A percentile compares a stretch with the other conserved stretches of the same genome.
These are phyloP conservation scores for Talaromyces sp. DNA, from an alignment of 2,329 filamentous ascomycete species.

Conservation along the genomic window DNA sequence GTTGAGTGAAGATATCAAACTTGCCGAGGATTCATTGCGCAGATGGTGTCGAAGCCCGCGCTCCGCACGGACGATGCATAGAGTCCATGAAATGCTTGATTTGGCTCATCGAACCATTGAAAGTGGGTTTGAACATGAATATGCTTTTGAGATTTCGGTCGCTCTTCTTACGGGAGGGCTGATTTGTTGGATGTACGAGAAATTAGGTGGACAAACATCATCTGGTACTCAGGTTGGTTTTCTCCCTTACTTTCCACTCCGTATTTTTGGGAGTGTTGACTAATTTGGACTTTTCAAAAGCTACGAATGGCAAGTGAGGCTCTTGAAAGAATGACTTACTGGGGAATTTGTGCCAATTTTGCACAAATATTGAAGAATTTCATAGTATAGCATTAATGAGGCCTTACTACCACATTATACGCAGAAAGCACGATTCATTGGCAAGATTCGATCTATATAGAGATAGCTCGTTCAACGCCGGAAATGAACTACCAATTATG, in stretches of 20 bases:
- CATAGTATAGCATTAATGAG: background rate
- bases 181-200: constrained; percentile 19
- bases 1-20: constrained; percentile 15
- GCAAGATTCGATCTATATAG: background rate
- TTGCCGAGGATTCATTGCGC: constrained; percentile 16
- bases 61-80: constrained; percentile 6
- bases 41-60: constrained; percentile 15
- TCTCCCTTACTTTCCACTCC: too few relatives aligned
- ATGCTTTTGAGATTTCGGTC: constrained; percentile 15
- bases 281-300: background rate
- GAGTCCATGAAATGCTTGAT: constrained; percentile 16
- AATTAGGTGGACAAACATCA: constrained; percentile 9
- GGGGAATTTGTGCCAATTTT: background rate
- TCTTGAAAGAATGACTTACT: constrained; percentile 1
- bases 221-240: constrained; percentile 2
- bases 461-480: background rate
- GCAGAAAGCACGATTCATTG: background rate
- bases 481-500: background rate
- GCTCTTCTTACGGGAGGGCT: constrained; percentile 15
- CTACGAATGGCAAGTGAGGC: background rate
- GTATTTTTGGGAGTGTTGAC: background rate
- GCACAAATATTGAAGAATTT: background rate
- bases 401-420: background rate
- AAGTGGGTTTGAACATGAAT: background rate
- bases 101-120: constrained; percentile 13